Evolutionary conservation across 371 early-diverging fungal species (phyloP), one percentile per base, ranked within the genome.

Genomic region (Mucor velutinosus): DNA sequence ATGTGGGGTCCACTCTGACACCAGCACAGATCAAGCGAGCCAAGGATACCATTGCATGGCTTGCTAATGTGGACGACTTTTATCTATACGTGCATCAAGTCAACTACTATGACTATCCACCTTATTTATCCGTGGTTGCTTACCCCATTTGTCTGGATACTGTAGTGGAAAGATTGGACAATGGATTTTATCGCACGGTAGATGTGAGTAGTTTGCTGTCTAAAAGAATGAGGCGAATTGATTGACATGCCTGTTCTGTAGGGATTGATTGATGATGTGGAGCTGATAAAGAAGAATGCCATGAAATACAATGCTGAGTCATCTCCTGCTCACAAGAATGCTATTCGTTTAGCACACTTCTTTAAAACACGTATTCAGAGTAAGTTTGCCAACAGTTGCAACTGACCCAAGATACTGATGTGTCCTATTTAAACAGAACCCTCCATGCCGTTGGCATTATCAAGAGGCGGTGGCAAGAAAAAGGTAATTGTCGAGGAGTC

Each of bases 141-240:
- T 92, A 93, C 47, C 93, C 93, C 0, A 87, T 91, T 23, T 90
- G 90, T 56, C 66, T 93, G 25, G 81, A 86, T 37, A 81, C 86
- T 32, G 79, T 93, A 15, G 55, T 65, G 7, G 83, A 86, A 33
- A 83, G 93, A 29, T 59, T 92, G 8, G 60, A 75, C 0, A 86
- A 79, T 64, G 73, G 78, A 7, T 92, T 85, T 66, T 92, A 93
- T 66, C 79, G 93, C n/a, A 80, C 84, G 3, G 47, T 75, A 39
- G 85, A 84, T 15, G 41, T 35, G 60, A 64, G 39, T 41, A 1
- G 19, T 47, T 4, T 19, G 15, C 7, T 21, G 35, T 43, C 30
- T 27, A 56, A 19, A 19, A 12, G 0, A 12, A 15, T n/a, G 19
- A 6, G 23, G 15, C 32, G 29, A 32, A 11, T 11, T 37, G 12